Percentiles rank a stretch among this genome's conserved stretches.
Evolutionary conservation across 345 rosid species (phyloP).

Genomic region (Ceriops tagal): DNA sequence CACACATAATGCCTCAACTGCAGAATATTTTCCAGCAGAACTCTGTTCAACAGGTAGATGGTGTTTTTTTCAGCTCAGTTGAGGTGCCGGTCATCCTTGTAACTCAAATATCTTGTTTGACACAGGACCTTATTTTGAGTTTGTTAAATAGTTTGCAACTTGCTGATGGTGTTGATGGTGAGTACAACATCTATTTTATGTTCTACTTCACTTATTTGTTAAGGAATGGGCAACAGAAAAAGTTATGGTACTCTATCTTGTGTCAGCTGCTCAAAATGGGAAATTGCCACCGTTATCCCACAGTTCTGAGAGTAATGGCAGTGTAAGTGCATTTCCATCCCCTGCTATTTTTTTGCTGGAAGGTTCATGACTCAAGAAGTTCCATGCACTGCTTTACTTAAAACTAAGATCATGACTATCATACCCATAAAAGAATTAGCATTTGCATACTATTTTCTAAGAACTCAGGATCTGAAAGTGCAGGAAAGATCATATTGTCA

Average conservation of each 20-base stretch:
- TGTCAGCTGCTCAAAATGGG: slow-evolving; percentile 71
- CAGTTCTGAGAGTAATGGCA: slow-evolving; percentile 65
- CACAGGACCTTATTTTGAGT: slow-evolving; percentile 73
- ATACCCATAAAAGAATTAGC: no score
- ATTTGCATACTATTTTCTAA: no score
- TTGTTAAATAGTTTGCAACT: slow-evolving; percentile 68
- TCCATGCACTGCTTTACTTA: no score
- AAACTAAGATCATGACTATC: no score
- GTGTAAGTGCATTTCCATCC: slow-evolving; percentile 36
- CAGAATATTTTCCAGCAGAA: slow-evolving; percentile 89
- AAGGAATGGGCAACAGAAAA: slow-evolving; percentile 7
- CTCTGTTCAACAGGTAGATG: slow-evolving; percentile 75
- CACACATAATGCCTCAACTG: slow-evolving; percentile 65
- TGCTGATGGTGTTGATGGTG: slow-evolving; percentile 64
- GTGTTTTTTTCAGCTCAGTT: background rate
- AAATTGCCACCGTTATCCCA: slow-evolving; percentile 80
- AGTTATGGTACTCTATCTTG: slow-evolving; percentile 6
- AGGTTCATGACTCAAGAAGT: background rate
- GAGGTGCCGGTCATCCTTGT: background rate
- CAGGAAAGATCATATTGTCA: no score
- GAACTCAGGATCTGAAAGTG: no score
- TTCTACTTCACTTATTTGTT: slow-evolving; percentile 6
- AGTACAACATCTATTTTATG: slow-evolving; percentile 26
- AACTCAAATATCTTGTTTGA: slow-evolving; percentile 20
- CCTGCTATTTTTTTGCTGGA: background rate